phyloP scores from a whole-genome alignment of 2,329 filamentous ascomycete species.

The Aspergillus sp. region DNA sequence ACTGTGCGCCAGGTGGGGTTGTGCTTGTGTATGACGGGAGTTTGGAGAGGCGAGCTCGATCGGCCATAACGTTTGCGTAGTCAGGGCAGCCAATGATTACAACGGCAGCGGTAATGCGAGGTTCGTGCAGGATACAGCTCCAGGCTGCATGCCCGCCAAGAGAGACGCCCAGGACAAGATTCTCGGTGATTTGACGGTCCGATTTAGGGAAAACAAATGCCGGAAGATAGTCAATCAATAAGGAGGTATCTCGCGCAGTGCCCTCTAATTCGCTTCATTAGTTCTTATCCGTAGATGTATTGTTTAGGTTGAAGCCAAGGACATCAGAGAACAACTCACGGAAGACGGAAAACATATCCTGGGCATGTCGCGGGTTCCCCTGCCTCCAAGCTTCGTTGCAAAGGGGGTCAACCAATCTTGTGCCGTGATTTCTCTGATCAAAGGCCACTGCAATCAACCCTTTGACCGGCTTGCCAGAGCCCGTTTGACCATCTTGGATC shows the following conservation, averaged over 20 bases:
- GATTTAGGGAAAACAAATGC: slow-evolving; percentile 66
- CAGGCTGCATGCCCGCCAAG: slow-evolving; percentile 86
- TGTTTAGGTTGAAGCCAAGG: neutral
- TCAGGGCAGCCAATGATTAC: slow-evolving; percentile 88
- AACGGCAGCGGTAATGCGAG: slow-evolving; percentile 74
- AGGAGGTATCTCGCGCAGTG: slow-evolving; percentile 71
- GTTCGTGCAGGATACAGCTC: slow-evolving; percentile 77
- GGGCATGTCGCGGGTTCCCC: slow-evolving; percentile 78
- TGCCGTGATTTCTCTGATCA: slow-evolving; percentile 92
- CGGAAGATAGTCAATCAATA: slow-evolving; percentile 75
- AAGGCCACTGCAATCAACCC: slow-evolving; percentile 81
- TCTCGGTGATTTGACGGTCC: slow-evolving; percentile 53
- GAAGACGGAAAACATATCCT: slow-evolving; percentile 86
- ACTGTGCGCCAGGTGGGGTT: slow-evolving; percentile 58
- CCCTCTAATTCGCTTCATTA: slow-evolving; percentile 44
- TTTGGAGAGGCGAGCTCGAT: slow-evolving; percentile 73
- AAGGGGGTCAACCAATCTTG: slow-evolving; percentile 62
- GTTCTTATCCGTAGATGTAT: neutral
- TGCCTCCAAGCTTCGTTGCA: slow-evolving; percentile 77
- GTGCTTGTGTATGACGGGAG: slow-evolving; percentile 59
- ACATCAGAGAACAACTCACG: slow-evolving; percentile 46
- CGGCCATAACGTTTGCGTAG: slow-evolving; percentile 74
- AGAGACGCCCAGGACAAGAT: slow-evolving; percentile 79
- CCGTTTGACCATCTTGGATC: slow-evolving; percentile 30
- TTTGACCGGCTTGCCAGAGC: slow-evolving; percentile 33